Percentiles rank a stretch among this genome's conserved stretches.
Evolutionary conservation across 129 eudicot species (phyloP).

Genomic region (Lonicera japonica): DNA sequence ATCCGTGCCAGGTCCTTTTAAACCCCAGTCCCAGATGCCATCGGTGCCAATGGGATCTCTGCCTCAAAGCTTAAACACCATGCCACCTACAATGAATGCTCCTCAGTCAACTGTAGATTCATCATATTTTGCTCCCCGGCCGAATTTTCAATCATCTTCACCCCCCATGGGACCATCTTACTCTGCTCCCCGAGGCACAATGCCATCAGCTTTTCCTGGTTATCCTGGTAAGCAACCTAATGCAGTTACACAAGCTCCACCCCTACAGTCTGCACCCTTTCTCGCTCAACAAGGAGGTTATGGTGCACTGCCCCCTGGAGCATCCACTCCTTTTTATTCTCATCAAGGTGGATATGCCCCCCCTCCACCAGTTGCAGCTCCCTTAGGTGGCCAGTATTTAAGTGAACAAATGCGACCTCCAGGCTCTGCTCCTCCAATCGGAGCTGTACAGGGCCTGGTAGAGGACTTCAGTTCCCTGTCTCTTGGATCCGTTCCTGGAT

Average conservation of each 20-base stretch:
- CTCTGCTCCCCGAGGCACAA: constrained; percentile 34
- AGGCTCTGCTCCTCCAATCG: constrained; percentile 62
- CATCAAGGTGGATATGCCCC: constrained; percentile 56
- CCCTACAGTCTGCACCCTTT: constrained; percentile 36
- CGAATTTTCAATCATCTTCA: constrained; percentile 41
- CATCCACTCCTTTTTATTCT: constrained; percentile 42
- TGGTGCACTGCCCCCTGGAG: constrained; percentile 38
- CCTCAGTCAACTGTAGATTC: constrained; percentile 34
- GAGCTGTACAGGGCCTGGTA: constrained; percentile 47
- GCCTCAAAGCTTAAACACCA: constrained; percentile 43
- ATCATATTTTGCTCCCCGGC: constrained; percentile 32
- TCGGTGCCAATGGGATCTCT: constrained; percentile 57
- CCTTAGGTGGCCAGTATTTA: constrained; percentile 40
- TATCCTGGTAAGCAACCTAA: constrained; percentile 46
- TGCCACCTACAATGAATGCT: constrained; percentile 28
- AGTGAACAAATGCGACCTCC: constrained; percentile 44
- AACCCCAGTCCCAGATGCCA: constrained; percentile 39
- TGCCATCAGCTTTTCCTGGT: constrained; percentile 49
- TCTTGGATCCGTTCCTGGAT: constrained; percentile 75
- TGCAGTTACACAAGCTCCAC: constrained; percentile 41
- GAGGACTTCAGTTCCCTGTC: constrained; percentile 91
- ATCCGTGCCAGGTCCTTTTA: constrained; percentile 31
- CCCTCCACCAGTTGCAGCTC: constrained; percentile 46
- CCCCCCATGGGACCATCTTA: constrained; percentile 46
- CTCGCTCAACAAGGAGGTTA: constrained; percentile 49